Percentiles rank a stretch among this genome's conserved stretches.
These are phyloP conservation scores for Myrmaecium sp. DNA, from an alignment of 2,329 filamentous ascomycete genomes.

Conservation along the genomic window DNA sequence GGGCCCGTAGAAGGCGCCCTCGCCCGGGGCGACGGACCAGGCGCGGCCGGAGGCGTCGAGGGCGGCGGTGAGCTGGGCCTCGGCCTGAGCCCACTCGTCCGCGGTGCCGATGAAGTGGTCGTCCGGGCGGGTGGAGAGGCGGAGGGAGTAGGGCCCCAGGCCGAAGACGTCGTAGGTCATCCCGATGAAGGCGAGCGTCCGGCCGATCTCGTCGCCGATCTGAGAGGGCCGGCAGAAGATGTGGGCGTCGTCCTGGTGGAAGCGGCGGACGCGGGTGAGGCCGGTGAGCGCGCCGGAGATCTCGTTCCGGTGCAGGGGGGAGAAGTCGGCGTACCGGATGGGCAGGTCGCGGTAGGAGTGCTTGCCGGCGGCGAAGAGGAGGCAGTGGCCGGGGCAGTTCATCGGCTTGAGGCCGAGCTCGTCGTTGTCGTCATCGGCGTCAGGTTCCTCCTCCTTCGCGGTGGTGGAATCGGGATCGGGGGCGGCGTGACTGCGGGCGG, in stretches of 20 bases:
- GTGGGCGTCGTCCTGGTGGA: slow-evolving; percentile 92
- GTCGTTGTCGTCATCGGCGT: slow-evolving; percentile 40
- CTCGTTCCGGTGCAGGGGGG: slow-evolving; percentile 88
- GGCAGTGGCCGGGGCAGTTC: slow-evolving; percentile 92
- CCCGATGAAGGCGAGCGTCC: slow-evolving; percentile 57
- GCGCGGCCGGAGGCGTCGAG: slow-evolving; percentile 45
- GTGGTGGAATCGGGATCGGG: slow-evolving; percentile 2
- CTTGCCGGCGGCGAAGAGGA: slow-evolving; percentile 70
- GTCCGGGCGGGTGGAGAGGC: slow-evolving; percentile 60
- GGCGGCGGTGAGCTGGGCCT: slow-evolving; percentile 46
- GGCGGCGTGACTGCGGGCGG: too few relatives aligned
- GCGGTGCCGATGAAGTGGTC: slow-evolving; percentile 61
- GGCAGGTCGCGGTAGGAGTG: slow-evolving; percentile 82
- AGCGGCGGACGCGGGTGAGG: slow-evolving; percentile 79
- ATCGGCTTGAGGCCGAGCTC: slow-evolving; percentile 80
- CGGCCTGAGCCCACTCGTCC: slow-evolving; percentile 53
- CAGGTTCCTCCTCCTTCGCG: slow-evolving; percentile 24
- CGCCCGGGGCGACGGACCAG: slow-evolving; percentile 63
- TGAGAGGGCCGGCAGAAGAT: slow-evolving; percentile 78
- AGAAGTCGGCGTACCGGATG: slow-evolving; percentile 87
- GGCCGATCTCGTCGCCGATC: slow-evolving; percentile 56
- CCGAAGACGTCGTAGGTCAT: slow-evolving; percentile 54
- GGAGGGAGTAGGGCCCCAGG: slow-evolving; percentile 56
- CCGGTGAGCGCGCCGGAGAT: slow-evolving; percentile 81
- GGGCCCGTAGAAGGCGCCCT: slow-evolving; percentile 80